phyloP scores from a whole-genome alignment of 495 filamentous ascomycete genomes.

The Xylaria sp. region DNA sequence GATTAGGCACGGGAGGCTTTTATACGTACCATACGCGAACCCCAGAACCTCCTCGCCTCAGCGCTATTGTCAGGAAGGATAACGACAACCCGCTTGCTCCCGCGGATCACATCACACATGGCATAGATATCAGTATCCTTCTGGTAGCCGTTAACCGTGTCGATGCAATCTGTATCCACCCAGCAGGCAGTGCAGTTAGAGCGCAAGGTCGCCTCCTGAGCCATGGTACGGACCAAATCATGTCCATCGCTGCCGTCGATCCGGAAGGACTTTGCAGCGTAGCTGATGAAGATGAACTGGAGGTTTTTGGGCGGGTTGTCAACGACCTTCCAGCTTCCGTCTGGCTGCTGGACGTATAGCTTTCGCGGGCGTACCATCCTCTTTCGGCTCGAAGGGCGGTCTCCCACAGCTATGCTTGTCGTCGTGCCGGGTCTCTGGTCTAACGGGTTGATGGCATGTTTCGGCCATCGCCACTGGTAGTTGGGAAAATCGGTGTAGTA shows the following conservation, averaged over 20 bases:
- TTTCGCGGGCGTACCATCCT: conserved; percentile 19
- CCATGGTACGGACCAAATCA: not conserved
- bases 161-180: conserved; percentile 26
- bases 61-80: conserved; percentile 31
- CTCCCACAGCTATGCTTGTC: not conserved
- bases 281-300: conserved; percentile 35
- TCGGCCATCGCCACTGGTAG: conserved; percentile 29
- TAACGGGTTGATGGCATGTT: conserved; percentile 30
- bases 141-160: conserved; percentile 12
- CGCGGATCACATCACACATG: conserved; percentile 51
- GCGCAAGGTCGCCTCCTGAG: not conserved
- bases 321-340: conserved; percentile 25
- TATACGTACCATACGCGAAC: conserved; percentile 33
- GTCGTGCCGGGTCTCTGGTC: conserved; percentile 21
- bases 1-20: too few relatives aligned
- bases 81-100: conserved; percentile 43
- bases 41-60: conserved; percentile 38
- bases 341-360: conserved; percentile 17
- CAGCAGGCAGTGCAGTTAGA: not conserved
- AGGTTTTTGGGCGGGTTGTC: conserved; percentile 1
- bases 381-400: not conserved
- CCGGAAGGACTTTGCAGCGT: conserved; percentile 28
- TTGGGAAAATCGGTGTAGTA: conserved; percentile 25
- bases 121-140: conserved; percentile 42
- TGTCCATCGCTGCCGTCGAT: conserved; percentile 26